Base-by-base conservation (phyloP, 176 grass and related monocot species). In the Oryza meyeriana region DNA sequence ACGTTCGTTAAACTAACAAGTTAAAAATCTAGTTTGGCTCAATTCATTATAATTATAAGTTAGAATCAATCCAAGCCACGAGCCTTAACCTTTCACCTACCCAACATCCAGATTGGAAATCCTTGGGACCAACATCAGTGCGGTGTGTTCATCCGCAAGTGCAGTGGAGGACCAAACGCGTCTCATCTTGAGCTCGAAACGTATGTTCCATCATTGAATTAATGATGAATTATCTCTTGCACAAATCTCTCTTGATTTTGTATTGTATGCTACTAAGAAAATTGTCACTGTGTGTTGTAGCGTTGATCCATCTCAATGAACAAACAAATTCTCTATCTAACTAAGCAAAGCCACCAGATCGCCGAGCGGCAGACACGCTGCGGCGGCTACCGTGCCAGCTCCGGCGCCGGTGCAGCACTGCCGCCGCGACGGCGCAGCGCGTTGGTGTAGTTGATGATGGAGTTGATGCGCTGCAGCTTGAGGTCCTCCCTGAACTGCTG, bases 401-500 rank as follows among this genome's bases (percentile, higher is more conserved):
- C n/a, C 2, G 66, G 14, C 16, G 45, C 14, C 0, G 16, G 16
- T 20, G 50, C 17, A 0, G 50, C 20, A 1, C 3, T 5, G 25
- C 22, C 74, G 29, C 14, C 55, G n/a, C 22, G 3, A 58, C 31
- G 11, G 39, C 55, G 28, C 6, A 71, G 72, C 31, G 64, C 64
- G 30, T 57, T 32, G 24, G 71, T 44, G 82, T 89, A 74, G 11
- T 48, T 70, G 64, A 77, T 14, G 40, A 89, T 76, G 41, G 87
- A 89, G 41, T 85, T 85, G 64, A 85, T 34, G 18, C 82, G 77
- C 82, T 85, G 82, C 64, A 85, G 77, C 82, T 64, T 81, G 62
- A 89, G 87, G 2, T 85, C 82, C 77, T 85, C 82, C 77, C 82
- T 39, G 71, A 89, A 89, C 87, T 71, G 81, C 71, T 71, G 30